Evolutionary conservation across 1,284 basidiomycete species (phyloP), one percentile per base, ranked within the genome.

Genomic region (Puccinia coronata): DNA sequence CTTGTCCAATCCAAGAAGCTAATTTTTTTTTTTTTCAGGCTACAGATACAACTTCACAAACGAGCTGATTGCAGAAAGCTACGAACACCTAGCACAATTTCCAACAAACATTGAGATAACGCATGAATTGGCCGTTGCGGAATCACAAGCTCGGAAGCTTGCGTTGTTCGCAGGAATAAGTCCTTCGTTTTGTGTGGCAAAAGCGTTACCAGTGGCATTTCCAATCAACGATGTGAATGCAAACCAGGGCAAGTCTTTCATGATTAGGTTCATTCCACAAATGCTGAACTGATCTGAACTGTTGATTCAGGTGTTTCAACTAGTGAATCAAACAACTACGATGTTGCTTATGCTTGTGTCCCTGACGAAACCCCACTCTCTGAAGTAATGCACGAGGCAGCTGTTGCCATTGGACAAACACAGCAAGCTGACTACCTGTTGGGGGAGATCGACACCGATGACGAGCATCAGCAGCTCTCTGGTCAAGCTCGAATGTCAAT

Each of bases 261-360:
- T n/a, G n/a, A n/a, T n/a, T n/a, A n/a, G n/a, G n/a, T n/a, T n/a
- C n/a, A n/a, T n/a, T n/a, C n/a, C n/a, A n/a, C n/a, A n/a, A n/a
- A n/a, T n/a, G n/a, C n/a, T n/a, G n/a, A n/a, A n/a, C n/a, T n/a
- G n/a, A n/a, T n/a, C n/a, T n/a, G n/a, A n/a, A n/a, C n/a, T n/a
- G n/a, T n/a, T n/a, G n/a, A n/a, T n/a, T 28, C 31, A 74, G 72
- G 59, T 59, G 41, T 74, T n/a, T 74, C 72, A n/a, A 39, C 34
- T 31, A 74, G 72, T 59, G 31, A 36, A 11, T 55, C 72, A 9
- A 16, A 16, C 9, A 39, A 57, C 23, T 59, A 74, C 25, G 53
- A 74, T 25, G 23, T 74, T 57, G 41, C 34, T 25, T 74, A 74
- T 59, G 16, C 16, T 34, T 74, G 31, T 36, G 18, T 57, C n/a